phyloP scores from a whole-genome alignment of 2,329 filamentous ascomycete species.

The Neurospora sp. region DNA sequence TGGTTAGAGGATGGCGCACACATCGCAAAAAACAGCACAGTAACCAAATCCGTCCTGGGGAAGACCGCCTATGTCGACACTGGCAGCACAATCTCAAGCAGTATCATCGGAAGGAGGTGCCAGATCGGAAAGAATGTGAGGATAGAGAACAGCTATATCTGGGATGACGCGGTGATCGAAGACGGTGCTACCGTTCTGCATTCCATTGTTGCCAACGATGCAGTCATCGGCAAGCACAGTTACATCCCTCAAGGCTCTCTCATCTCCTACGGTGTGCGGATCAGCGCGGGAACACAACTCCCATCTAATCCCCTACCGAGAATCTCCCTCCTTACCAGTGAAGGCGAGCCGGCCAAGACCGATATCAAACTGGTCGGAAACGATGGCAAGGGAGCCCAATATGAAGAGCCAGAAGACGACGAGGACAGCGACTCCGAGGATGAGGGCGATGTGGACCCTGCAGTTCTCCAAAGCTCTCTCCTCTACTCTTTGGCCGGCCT shows the following conservation, averaged over 20 bases:
- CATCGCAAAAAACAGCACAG: conserved; percentile 59
- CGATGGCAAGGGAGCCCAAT: conserved; percentile 39
- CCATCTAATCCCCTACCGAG: conserved; percentile 24
- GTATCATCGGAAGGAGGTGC: conserved; percentile 75
- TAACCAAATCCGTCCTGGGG: conserved; percentile 67
- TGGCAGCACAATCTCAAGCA: conserved; percentile 59
- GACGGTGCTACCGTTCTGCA: conserved; percentile 62
- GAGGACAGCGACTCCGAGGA: conserved; percentile 41
- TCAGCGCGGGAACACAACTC: conserved; percentile 51
- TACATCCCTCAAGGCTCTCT: conserved; percentile 62
- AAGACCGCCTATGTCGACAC: conserved; percentile 65
- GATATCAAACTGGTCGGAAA: conserved; percentile 39
- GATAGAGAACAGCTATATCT: conserved; percentile 73
- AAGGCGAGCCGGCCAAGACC: conserved; percentile 27
- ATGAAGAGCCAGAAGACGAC: conserved; percentile 36
- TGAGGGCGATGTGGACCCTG: conserved; percentile 31
- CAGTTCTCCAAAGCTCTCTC: conserved; percentile 43
- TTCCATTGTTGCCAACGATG: conserved; percentile 68
- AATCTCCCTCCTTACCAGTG: conserved; percentile 27
- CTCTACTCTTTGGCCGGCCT: conserved; percentile 43
- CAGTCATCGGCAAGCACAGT: conserved; percentile 60
- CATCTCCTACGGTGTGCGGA: conserved; percentile 66
- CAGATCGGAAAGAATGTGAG: conserved; percentile 76
- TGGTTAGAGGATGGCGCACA: conserved; percentile 73
- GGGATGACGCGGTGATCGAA: conserved; percentile 71